These are phyloP conservation scores for Gastrolobium villosum DNA, from an alignment of 306 rosid genomes.

Conservation along the genomic window DNA sequence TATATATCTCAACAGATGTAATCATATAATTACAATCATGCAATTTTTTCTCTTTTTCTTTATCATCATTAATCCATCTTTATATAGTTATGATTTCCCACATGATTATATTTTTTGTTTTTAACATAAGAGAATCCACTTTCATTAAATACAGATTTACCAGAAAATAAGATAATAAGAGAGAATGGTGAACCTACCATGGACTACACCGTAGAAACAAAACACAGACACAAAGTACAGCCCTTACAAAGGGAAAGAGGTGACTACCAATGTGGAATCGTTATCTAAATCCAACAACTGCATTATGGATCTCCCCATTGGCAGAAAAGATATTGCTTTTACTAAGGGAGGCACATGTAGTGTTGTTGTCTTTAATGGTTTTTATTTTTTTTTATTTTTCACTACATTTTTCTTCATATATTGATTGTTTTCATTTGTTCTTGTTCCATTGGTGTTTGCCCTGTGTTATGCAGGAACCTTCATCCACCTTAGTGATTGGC, in stretches of 20 bases:
- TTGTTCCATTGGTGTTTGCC: slow-evolving; percentile 10
- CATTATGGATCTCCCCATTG: background rate
- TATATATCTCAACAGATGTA: no score
- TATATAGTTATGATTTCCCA: no score
- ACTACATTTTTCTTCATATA: background rate
- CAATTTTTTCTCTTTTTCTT: no score
- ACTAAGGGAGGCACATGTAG: slow-evolving; percentile 35
- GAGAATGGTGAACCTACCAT: background rate
- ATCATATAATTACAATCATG: no score
- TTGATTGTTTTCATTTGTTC: slow-evolving; percentile 17
- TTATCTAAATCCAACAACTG: background rate
- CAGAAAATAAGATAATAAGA: background rate
- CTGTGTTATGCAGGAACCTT: background rate
- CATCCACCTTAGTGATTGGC: slow-evolving; percentile 18
- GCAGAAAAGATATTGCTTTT: background rate
- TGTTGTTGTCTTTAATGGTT: background rate
- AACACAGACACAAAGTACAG: no score
- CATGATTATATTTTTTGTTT: no score
- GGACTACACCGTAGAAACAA: no score
- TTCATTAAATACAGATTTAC: slow-evolving; percentile 7
- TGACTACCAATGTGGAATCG: background rate
- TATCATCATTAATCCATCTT: no score
- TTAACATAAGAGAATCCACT: no score
- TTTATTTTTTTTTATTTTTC: background rate
- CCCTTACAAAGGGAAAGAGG: no score